phyloP scores from a whole-genome alignment of 305 asterid species.

The Solanum chacoense region DNA sequence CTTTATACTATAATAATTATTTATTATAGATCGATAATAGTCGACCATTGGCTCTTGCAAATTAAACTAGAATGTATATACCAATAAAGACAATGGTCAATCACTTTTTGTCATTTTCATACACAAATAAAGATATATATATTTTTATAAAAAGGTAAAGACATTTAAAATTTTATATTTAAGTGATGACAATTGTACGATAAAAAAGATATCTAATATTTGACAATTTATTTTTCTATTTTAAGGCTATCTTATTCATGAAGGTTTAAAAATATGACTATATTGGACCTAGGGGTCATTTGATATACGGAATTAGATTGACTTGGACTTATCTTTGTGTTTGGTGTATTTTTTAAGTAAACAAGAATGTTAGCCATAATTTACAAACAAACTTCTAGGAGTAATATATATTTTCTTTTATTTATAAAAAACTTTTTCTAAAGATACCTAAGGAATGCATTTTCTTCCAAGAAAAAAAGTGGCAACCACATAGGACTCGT shows the following conservation, averaged over 20 bases:
- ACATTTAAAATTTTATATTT: background rate
- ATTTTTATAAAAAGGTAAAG: background rate
- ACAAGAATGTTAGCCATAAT: slow-evolving; percentile 2
- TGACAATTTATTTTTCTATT: background rate
- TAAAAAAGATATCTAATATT: background rate
- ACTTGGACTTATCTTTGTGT: background rate
- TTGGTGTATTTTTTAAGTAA: slow-evolving; percentile 3
- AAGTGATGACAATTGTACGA: background rate
- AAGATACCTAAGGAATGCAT: background rate
- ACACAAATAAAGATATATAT: background rate
- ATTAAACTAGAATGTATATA: background rate
- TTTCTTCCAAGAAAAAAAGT: background rate
- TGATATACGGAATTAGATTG: background rate
- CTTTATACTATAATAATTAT: background rate
- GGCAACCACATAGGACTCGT: background rate
- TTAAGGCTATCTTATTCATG: background rate
- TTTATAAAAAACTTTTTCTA: background rate
- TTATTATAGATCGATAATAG: background rate
- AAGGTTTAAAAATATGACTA: background rate
- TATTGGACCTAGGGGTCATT: background rate
- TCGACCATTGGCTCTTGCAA: background rate
- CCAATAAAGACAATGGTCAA: background rate
- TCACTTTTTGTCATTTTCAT: background rate
- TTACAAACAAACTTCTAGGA: background rate
- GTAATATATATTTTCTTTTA: background rate